A percentile compares a stretch with the other conserved stretches of the same genome.
Evolutionary conservation across 2,329 filamentous ascomycete genomes (phyloP).

Genomic region (Microascus cirrosus): DNA sequence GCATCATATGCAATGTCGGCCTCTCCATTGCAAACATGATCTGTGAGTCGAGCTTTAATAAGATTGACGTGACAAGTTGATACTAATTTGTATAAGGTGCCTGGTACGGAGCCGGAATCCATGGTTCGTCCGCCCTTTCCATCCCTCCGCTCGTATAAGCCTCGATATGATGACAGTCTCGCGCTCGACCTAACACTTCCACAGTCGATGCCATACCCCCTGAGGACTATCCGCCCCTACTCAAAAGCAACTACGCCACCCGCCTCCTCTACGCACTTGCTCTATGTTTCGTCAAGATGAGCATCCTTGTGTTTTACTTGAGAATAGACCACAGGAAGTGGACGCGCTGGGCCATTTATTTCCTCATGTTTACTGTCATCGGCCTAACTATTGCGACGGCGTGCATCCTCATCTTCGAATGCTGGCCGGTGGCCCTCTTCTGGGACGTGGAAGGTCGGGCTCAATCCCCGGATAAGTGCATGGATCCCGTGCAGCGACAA

Average conservation of each 20-base stretch:
- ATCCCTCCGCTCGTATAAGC: not conserved
- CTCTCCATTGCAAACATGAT: not conserved
- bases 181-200: not conserved
- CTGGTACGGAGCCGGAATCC: not conserved
- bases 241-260: not conserved
- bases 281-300: not conserved
- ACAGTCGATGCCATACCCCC: not conserved
- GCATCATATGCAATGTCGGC: not conserved
- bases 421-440: not conserved
- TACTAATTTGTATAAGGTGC: not conserved
- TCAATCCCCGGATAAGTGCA: not conserved
- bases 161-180: not conserved
- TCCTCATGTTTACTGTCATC: not conserved
- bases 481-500: not conserved
- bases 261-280: not conserved
- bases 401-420: not conserved
- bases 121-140: not conserved
- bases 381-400: not conserved
- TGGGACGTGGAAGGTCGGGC: not conserved
- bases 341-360: not conserved
- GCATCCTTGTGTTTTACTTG: not conserved
- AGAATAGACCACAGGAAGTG: not conserved
- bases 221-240: not conserved
- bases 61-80: not conserved
- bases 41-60: not conserved